These are phyloP conservation scores for Ephemerocybe angulata DNA, from an alignment of 768 basidiomycete species.

Conservation along the genomic window DNA sequence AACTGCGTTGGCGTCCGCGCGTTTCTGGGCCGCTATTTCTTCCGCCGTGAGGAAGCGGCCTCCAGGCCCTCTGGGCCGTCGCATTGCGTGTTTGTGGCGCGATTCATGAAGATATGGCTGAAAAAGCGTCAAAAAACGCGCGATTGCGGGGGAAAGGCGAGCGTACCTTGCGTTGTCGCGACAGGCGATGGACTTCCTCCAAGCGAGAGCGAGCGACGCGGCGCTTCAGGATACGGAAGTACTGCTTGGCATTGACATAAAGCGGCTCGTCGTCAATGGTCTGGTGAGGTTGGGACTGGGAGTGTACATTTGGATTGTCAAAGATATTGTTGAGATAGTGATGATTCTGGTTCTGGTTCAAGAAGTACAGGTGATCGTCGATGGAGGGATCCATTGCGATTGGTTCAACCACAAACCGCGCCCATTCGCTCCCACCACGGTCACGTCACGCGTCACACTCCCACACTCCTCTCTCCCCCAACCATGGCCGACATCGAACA, in stretches of 20 bases:
- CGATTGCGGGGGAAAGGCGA: not conserved
- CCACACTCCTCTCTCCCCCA: constrained; percentile 13
- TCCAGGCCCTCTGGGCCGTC: constrained; percentile 93
- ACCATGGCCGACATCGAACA: constrained; percentile 37
- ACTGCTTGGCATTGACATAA: constrained; percentile 99
- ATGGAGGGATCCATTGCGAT: constrained; percentile 14
- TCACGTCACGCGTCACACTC: constrained; percentile 5
- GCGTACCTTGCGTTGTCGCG: constrained; percentile 84
- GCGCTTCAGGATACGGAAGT: constrained; percentile 96
- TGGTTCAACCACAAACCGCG: constrained; percentile 17
- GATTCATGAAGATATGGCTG: constrained; percentile 98
- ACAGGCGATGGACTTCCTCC: constrained; percentile 91
- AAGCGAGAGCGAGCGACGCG: constrained; percentile 86
- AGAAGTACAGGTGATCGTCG: constrained; percentile 21
- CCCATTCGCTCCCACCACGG: constrained; percentile 22
- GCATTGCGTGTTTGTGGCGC: constrained; percentile 97
- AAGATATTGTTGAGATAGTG: constrained; percentile 22
- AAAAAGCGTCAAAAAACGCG: constrained; percentile 9
- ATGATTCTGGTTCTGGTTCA: constrained; percentile 12
- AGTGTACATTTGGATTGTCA: constrained; percentile 17
- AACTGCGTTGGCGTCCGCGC: constrained; percentile 29
- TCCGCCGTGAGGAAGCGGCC: constrained; percentile 97
- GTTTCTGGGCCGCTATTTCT: constrained; percentile 84
- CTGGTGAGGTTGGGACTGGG: constrained; percentile 23
- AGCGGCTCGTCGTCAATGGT: constrained; percentile 92